A percentile compares a stretch with the other conserved stretches of the same genome.
Conservation (phyloP, 176 grass and related monocot species). For the Metroxylon sagu region DNA sequence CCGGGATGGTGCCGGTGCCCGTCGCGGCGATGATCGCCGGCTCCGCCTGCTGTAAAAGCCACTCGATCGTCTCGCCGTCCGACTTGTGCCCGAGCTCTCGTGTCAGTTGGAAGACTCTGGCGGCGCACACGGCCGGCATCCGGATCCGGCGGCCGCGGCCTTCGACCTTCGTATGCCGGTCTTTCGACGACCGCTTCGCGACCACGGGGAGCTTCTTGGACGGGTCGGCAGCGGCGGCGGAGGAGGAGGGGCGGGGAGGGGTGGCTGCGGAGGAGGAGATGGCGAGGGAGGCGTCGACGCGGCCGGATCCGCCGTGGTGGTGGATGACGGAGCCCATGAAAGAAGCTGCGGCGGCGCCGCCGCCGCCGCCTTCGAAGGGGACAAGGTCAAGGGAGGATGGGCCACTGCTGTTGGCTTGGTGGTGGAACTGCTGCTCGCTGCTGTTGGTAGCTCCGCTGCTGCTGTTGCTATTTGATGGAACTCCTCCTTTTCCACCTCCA, state of each 20-base stretch:
- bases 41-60: conserved; percentile 93
- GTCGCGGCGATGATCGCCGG: conserved; percentile 92
- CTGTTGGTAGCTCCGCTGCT: conserved; percentile 75
- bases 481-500: conserved; percentile 15
- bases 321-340: conserved; percentile 74
- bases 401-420: conserved; percentile 17
- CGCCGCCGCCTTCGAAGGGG: conserved; percentile 40
- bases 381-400: conserved; percentile 11
- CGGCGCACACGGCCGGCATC: conserved; percentile 96
- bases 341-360: conserved; percentile 21
- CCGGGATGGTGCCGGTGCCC: conserved; percentile 82
- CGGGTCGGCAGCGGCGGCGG: neutral
- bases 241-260: neutral
- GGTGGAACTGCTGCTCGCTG: conserved; percentile 46
- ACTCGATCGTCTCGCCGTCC: conserved; percentile 96
- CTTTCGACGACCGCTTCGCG: conserved; percentile 60
- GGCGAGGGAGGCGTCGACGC: conserved; percentile 29
- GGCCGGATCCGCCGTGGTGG: conserved; percentile 7
- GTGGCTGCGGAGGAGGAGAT: conserved; percentile 1
- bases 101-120: conserved; percentile 92
- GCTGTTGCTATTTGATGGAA: conserved; percentile 55
- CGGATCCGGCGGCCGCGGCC: conserved; percentile 87
- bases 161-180: conserved; percentile 95
- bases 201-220: conserved; percentile 34
- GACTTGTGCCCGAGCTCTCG: conserved; percentile 97